Percentiles rank a stretch among this genome's conserved stretches.
Evolutionary conservation across 805 yeast genomes (phyloP).

Genomic region (Candida germanica): DNA sequence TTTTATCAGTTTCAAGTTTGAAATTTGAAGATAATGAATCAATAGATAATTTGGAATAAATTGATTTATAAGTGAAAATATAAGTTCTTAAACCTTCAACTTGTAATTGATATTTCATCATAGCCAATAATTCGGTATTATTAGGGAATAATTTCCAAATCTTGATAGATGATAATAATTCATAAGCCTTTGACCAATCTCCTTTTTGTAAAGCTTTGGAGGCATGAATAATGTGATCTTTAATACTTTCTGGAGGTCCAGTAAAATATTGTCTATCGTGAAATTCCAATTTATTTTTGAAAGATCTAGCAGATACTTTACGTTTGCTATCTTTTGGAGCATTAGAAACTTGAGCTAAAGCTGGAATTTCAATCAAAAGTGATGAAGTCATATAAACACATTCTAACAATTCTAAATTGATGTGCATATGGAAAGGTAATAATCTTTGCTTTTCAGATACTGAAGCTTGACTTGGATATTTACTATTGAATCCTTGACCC

Average conservation of each 20-base stretch:
- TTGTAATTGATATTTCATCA: constrained; percentile 78
- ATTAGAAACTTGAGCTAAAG: constrained; percentile 64
- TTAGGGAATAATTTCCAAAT: constrained; percentile 83
- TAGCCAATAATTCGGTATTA: constrained; percentile 59
- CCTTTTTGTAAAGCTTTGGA: constrained; percentile 85
- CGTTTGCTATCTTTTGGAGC: constrained; percentile 62
- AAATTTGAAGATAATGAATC: constrained; percentile 63
- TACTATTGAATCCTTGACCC: constrained; percentile 81
- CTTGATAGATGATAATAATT: constrained; percentile 70
- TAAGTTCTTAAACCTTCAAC: constrained; percentile 91
- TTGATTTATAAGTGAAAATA: constrained; percentile 76
- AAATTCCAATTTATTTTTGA: constrained; percentile 86
- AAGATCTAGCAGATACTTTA: constrained; percentile 66
- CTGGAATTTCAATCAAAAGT: constrained; percentile 87
- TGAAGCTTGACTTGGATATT: constrained; percentile 56
- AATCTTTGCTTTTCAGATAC: constrained; percentile 72
- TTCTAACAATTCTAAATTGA: constrained; percentile 91
- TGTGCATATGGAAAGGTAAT: constrained; percentile 97
- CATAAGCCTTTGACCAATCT: constrained; percentile 79
- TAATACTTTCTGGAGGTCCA: constrained; percentile 96
- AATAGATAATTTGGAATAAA: constrained; percentile 72
- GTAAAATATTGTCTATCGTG: constrained; percentile 92
- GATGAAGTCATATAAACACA: constrained; percentile 90
- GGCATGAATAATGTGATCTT: constrained; percentile 90
- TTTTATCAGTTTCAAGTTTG: constrained; percentile 54